Evolutionary conservation across 306 rosid species (phyloP), one percentile per base, ranked within the genome.

Genomic region (Vigna hirtella): DNA sequence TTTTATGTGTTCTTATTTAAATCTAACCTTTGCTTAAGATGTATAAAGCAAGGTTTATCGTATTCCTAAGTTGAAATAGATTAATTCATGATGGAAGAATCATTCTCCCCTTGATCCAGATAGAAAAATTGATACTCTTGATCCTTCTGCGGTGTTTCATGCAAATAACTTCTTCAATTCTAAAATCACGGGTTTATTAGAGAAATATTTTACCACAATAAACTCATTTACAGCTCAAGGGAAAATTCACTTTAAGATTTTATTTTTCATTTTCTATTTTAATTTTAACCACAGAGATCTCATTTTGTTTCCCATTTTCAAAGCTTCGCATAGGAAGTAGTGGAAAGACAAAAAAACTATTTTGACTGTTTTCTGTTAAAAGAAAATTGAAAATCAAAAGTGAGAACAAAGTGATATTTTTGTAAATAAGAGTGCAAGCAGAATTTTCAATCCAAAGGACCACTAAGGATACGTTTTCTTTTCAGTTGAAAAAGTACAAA

Each of bases 61-160:
- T 4, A 30, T 17, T 30, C 63, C 75, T 9, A 28, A 48, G 20
- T 61, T 28, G 67, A 62, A 32, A 62, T 32, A 62, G 67, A 62
- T 32, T 14, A 7, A 14, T 30, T 62, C n/a, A 18, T 3, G 34
- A 32, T 2, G 36, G 2, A 32, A 32, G 45, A 15, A 15, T 70
- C 61, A 28, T 70, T 70, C 11, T 3, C 17, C 47, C 49, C 38
- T 32, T 42, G n/a, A 8, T 8, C 24, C 20, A 45, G 5, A 45
- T 45, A 20, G 1, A 45, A 9, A 1, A 67, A 67, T 67, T 15
- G 13, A 16, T 53, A 28, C 17, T 70, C 10, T 30, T n/a, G 17
- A 50, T 50, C 62, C 59, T 70, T 53, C 65, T 52, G 5, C 12
- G 72, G 64, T 30, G 32, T 18, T 32, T 52, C 15, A 18, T 38